These are phyloP conservation scores for Boletus bicolor DNA, from an alignment of 768 basidiomycete genomes.

Conservation along the genomic window DNA sequence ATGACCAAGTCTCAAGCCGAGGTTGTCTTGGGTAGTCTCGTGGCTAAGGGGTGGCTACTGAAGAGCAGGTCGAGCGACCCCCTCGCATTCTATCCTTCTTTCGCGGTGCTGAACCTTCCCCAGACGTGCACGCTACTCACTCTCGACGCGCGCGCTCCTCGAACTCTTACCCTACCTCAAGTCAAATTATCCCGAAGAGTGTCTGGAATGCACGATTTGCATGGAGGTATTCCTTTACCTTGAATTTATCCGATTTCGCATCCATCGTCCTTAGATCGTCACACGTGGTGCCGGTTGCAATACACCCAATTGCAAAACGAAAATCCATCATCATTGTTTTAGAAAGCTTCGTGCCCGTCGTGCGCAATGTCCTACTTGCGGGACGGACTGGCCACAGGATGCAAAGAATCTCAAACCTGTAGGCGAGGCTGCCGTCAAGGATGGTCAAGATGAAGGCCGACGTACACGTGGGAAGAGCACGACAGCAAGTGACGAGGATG, in stretches of 20 bases:
- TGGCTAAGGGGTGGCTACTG: conserved; percentile 75
- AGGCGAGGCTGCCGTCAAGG: conserved; percentile 66
- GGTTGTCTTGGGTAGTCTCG: conserved; percentile 69
- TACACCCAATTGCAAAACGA: conserved; percentile 57
- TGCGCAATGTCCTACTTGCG: conserved; percentile 55
- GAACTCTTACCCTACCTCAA: conserved; percentile 76
- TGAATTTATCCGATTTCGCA: background rate
- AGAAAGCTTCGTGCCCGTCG: conserved; percentile 44
- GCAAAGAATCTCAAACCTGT: conserved; percentile 48
- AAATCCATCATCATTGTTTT: conserved; percentile 67
- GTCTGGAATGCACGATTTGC: conserved; percentile 72
- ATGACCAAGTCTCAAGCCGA: conserved; percentile 79
- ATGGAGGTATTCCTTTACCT: conserved; percentile 46
- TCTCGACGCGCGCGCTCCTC: conserved; percentile 69
- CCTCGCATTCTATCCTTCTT: background rate
- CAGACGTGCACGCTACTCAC: conserved; percentile 68
- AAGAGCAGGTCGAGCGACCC: conserved; percentile 62
- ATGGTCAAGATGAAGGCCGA: conserved; percentile 52
- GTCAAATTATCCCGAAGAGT: conserved; percentile 66
- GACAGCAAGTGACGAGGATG: conserved; percentile 38
- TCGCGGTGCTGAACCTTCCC: conserved; percentile 6
- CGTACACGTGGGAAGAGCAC: conserved; percentile 34
- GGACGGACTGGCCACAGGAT: conserved; percentile 57
- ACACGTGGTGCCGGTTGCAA: conserved; percentile 67
- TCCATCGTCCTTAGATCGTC: conserved; percentile 45